Evolutionary conservation across 257 asterid species (phyloP).

Genomic region (Solanum corneliomulleri): DNA sequence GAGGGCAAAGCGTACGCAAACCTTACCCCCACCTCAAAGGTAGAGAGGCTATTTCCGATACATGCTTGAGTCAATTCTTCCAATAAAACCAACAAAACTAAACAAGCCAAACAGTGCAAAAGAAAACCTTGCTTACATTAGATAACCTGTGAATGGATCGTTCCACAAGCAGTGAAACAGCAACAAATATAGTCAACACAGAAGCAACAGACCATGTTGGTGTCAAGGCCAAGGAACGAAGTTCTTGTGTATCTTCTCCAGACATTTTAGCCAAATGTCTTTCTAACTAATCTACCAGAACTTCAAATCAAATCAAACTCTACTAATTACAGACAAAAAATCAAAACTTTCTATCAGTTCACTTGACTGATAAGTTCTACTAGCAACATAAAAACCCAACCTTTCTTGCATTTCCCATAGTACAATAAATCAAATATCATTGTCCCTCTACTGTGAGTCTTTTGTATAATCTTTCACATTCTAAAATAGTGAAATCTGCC

Average conservation of each 20-base stretch:
- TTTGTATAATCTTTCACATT: neutral
- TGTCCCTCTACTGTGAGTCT: neutral
- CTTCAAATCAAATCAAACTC: neutral
- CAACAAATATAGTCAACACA: conserved; percentile 77
- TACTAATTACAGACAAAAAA: neutral
- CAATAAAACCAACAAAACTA: neutral
- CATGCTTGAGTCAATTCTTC: neutral
- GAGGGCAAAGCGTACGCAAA: neutral
- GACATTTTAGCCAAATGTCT: conserved; percentile 17
- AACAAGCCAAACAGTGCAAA: neutral
- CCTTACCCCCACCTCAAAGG: neutral
- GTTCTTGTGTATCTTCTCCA: conserved; percentile 39
- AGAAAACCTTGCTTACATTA: conserved; percentile 36
- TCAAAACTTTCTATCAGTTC: neutral
- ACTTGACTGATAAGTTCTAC: neutral
- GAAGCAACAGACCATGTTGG: conserved; percentile 99
- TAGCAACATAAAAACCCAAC: neutral
- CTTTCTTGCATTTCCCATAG: neutral
- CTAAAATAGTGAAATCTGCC: neutral
- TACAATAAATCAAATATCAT: neutral
- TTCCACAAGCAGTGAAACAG: conserved; percentile 86
- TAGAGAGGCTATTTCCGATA: neutral
- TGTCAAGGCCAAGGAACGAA: conserved; percentile 79
- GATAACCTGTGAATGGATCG: conserved; percentile 86
- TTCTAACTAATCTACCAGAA: neutral